phyloP scores from a whole-genome alignment of 2,329 filamentous ascomycete species.

The Sphaerulina musiva region DNA sequence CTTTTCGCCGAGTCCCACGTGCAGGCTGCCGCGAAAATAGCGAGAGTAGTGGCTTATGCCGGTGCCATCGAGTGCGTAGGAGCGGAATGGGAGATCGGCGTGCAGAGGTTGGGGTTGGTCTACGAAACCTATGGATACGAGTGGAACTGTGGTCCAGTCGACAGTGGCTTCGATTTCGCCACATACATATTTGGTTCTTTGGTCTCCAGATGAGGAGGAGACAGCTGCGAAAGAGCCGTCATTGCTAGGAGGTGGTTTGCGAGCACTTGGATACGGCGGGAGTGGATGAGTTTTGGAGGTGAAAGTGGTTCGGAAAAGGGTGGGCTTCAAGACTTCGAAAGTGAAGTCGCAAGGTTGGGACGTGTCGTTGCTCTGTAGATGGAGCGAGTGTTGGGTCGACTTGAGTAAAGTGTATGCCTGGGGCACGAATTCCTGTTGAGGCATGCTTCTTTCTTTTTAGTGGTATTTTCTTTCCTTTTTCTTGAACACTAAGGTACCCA shows the following conservation, averaged over 20 bases:
- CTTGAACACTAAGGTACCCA: too few species aligned
- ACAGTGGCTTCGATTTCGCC: slow-evolving; percentile 50
- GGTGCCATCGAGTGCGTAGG: slow-evolving; percentile 56
- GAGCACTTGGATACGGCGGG: slow-evolving; percentile 58
- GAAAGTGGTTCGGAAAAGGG: slow-evolving; percentile 63
- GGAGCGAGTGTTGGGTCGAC: slow-evolving; percentile 31
- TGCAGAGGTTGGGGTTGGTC: slow-evolving; percentile 49
- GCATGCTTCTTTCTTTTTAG: slow-evolving; percentile 31
- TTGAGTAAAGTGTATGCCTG: slow-evolving; percentile 34
- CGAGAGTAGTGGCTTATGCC: slow-evolving; percentile 60
- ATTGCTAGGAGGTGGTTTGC: slow-evolving; percentile 33
- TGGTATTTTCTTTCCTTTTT: too few species aligned
- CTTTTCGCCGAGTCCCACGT: slow-evolving; percentile 67
- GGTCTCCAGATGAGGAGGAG: slow-evolving; percentile 26
- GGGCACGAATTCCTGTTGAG: slow-evolving; percentile 45
- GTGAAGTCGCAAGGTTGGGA: slow-evolving; percentile 48
- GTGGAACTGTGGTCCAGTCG: slow-evolving; percentile 53
- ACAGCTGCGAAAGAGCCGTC: slow-evolving; percentile 3
- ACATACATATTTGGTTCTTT: slow-evolving; percentile 35
- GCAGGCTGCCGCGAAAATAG: slow-evolving; percentile 57
- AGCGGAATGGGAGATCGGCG: slow-evolving; percentile 57
- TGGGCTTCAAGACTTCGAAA: slow-evolving; percentile 56
- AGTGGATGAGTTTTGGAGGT: slow-evolving; percentile 55
- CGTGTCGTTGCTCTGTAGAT: slow-evolving; percentile 40
- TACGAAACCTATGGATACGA: slow-evolving; percentile 52